These are phyloP conservation scores for Pseudocercospora musae DNA, from an alignment of 2,329 filamentous ascomycete species.

Conservation along the genomic window DNA sequence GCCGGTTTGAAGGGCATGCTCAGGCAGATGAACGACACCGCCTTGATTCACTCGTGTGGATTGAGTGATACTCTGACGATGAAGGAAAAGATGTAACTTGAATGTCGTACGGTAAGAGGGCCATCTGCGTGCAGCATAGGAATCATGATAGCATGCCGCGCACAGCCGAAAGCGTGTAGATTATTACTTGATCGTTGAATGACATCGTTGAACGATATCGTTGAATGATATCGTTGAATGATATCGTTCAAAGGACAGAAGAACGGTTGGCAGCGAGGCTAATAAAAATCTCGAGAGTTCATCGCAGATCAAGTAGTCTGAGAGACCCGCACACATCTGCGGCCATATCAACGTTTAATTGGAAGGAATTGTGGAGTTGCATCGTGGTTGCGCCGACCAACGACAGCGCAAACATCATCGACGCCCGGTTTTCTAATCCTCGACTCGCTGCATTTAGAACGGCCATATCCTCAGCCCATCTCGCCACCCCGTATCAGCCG, in stretches of 20 bases:
- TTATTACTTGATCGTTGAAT: too few species aligned
- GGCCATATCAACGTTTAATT: slow-evolving; percentile 5
- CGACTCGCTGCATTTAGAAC: neutral
- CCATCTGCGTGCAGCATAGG: neutral
- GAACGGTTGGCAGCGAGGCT: neutral
- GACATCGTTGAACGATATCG: too few species aligned
- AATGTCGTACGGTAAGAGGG: too few species aligned
- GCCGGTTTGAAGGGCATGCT: neutral
- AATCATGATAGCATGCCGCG: neutral
- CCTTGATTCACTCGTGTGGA: neutral
- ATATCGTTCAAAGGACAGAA: too few species aligned
- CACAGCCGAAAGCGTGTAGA: neutral
- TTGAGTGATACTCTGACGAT: neutral
- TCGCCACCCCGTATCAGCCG: neutral
- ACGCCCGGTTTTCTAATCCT: neutral
- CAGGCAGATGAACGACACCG: neutral
- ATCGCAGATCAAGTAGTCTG: neutral
- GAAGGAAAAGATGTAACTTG: neutral
- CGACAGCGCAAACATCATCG: neutral
- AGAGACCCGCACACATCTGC: slow-evolving; percentile 1
- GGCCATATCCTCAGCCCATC: neutral
- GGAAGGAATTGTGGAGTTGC: neutral
- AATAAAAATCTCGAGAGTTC: neutral
- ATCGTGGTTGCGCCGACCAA: slow-evolving; percentile 3
- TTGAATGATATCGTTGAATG: neutral